Percentiles rank a stretch among this genome's conserved stretches.
phyloP scores from a whole-genome alignment of 75 land plant genomes.

The Pseudotsuga menziesii region DNA sequence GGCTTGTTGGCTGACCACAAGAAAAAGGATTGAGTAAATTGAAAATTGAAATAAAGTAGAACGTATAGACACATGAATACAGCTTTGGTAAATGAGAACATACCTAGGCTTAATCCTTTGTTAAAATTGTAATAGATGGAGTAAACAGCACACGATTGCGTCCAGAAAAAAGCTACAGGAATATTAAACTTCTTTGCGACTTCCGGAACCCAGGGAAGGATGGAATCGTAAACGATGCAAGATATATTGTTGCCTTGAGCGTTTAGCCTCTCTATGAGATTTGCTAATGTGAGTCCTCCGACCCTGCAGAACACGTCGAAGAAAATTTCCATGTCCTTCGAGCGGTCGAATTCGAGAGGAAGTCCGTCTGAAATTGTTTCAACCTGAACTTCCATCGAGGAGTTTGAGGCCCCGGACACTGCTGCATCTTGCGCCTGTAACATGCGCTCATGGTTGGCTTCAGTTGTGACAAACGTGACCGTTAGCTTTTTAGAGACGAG shows the following conservation, averaged over 20 bases:
- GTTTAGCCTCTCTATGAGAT: slow-evolving; percentile 21
- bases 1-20: not conserved
- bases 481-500: not conserved
- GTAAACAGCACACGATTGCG: slow-evolving; percentile 48
- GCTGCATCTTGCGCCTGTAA: not conserved
- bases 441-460: not conserved
- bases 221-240: slow-evolving; percentile 46
- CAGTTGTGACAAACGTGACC: slow-evolving; percentile 1
- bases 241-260: slow-evolving; percentile 23
- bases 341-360: not conserved
- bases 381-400: not conserved
- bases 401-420: too few species aligned
- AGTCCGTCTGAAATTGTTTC: not conserved
- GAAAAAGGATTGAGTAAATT: not conserved
- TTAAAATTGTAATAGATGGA: slow-evolving; percentile 24
- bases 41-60: too few species aligned
- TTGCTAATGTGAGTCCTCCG: slow-evolving; percentile 6
- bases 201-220: slow-evolving; percentile 48
- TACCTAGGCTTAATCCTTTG: not conserved
- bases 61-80: too few species aligned
- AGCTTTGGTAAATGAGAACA: not conserved
- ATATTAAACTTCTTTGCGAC: slow-evolving; percentile 38
- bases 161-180: slow-evolving; percentile 53
- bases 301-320: not conserved
- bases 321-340: not conserved